A percentile compares a stretch with the other conserved stretches of the same genome.
Evolutionary conservation across 2,329 filamentous ascomycete genomes (phyloP).

Genomic region (Hypoxylon sp.): DNA sequence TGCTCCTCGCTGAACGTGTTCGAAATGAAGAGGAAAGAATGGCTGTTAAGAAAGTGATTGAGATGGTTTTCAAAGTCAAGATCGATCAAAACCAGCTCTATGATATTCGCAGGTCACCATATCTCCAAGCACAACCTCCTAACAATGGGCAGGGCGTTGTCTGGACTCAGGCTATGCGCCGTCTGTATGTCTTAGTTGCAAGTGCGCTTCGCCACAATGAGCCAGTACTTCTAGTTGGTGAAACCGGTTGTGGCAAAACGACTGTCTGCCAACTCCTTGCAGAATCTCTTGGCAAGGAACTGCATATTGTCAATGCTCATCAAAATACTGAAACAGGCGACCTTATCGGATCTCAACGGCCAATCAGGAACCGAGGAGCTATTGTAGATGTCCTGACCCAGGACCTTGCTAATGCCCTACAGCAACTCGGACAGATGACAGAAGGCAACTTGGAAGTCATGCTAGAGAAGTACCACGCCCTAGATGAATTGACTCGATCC

Average conservation of each 20-base stretch:
- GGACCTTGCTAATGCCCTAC: conserved; percentile 69
- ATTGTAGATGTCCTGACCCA: conserved; percentile 76
- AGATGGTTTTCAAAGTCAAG: conserved; percentile 88
- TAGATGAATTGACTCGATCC: conserved; percentile 62
- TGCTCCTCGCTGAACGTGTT: conserved; percentile 95
- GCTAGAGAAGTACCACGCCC: conserved; percentile 70
- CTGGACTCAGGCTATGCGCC: conserved; percentile 95
- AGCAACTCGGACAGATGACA: conserved; percentile 58
- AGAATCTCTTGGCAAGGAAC: conserved; percentile 79
- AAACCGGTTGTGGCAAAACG: conserved; percentile 98
- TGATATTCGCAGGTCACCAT: conserved; percentile 69
- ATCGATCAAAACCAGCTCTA: conserved; percentile 85
- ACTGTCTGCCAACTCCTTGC: conserved; percentile 95
- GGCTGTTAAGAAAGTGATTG: conserved; percentile 89
- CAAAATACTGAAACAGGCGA: conserved; percentile 99
- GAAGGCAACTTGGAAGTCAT: conserved; percentile 68
- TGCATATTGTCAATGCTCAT: conserved; percentile 96
- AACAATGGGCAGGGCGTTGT: conserved; percentile 78
- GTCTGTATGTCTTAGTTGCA: conserved; percentile 90
- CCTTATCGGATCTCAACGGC: conserved; percentile 93
- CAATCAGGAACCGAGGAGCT: conserved; percentile 85
- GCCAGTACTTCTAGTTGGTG: conserved; percentile 92
- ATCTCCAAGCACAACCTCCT: conserved; percentile 65
- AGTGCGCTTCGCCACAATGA: conserved; percentile 91
- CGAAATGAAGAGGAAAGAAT: conserved; percentile 89